Conservation (phyloP, 768 basidiomycete species). For the Suillus discolor region DNA sequence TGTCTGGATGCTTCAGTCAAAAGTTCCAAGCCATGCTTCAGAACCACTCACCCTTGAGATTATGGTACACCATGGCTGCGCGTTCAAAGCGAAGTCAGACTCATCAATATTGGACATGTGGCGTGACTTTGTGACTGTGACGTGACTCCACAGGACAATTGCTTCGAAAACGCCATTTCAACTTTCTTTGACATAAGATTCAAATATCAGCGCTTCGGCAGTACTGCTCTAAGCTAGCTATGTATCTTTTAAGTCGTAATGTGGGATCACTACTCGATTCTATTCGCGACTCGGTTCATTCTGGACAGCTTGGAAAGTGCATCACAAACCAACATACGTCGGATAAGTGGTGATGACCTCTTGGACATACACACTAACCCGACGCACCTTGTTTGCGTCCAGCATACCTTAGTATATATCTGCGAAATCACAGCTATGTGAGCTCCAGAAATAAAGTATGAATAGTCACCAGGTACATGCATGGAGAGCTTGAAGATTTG, state of each 20-base stretch:
- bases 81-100: not conserved
- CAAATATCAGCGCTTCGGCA: not conserved
- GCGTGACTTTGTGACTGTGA: not conserved
- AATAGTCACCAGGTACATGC: too few species aligned
- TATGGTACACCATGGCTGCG: constrained; percentile 72
- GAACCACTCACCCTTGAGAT: constrained; percentile 71
- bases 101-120: not conserved
- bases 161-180: not conserved
- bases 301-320: not conserved
- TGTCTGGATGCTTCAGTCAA: constrained; percentile 37
- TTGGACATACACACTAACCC: not conserved
- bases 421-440: not conserved
- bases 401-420: not conserved
- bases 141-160: not conserved
- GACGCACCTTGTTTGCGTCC: not conserved
- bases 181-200: not conserved
- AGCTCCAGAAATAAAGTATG: too few species aligned
- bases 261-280: not conserved
- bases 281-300: not conserved
- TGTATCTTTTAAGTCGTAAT: not conserved
- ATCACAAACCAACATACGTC: not conserved
- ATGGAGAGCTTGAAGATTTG: too few species aligned
- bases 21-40: constrained; percentile 6
- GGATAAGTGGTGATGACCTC: not conserved
- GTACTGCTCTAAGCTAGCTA: not conserved